These are phyloP conservation scores for Suhomyces chickasaworum DNA, from an alignment of 1,139 yeast genomes.

Conservation along the genomic window DNA sequence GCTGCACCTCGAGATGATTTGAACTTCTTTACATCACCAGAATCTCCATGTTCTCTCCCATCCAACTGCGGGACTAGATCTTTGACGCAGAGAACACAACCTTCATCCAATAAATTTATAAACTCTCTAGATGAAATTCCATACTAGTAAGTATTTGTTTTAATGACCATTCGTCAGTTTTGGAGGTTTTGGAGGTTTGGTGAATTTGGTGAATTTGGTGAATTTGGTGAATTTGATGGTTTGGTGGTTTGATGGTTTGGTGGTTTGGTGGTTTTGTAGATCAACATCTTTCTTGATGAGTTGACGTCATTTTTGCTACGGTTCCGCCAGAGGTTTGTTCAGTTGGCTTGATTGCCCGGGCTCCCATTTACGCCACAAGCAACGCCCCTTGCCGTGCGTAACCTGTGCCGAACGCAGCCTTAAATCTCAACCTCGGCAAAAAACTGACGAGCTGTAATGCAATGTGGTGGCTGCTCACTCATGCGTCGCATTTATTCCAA, in stretches of 20 bases:
- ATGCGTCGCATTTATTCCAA: conserved; percentile 1
- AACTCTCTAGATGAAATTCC: no score
- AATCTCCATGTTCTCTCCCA: neutral
- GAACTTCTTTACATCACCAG: neutral
- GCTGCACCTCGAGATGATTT: neutral
- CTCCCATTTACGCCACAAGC: neutral
- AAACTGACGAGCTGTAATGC: conserved; percentile 11
- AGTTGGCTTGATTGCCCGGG: neutral
- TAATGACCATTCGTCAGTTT: no score
- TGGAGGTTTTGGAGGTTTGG: no score
- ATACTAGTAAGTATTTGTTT: no score
- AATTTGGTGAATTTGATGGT: no score
- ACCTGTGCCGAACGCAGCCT: conserved; percentile 1
- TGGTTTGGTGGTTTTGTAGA: neutral
- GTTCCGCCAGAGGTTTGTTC: neutral
- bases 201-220: no score
- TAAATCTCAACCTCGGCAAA: conserved; percentile 6
- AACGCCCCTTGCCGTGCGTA: neutral
- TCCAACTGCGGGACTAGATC: neutral
- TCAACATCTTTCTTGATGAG: no score
- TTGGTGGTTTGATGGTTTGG: no score
- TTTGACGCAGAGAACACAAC: neutral
- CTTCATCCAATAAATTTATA: no score
- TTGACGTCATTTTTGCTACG: neutral
- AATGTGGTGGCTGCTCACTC: neutral